Base-by-base conservation (phyloP, 129 eudicot species). In the Heracleum sosnowskyi region DNA sequence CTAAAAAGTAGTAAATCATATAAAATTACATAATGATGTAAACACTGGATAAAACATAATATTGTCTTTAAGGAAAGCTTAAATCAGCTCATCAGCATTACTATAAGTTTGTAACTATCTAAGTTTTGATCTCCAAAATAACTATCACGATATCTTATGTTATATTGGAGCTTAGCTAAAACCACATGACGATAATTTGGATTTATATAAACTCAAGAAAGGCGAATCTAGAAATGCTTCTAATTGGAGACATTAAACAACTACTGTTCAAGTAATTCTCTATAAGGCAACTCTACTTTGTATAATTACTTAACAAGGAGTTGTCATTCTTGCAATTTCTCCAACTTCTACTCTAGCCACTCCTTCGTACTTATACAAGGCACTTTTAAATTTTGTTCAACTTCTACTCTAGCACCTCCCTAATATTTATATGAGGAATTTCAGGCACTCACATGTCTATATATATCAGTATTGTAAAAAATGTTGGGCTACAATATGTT, bases 1-100 rank as follows among this genome's bases (percentile, higher is more conserved):
- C 99, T 95, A 73, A 83, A 75, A 69, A 75, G 73, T 22, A 26
- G 57, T 10, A 79, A 41, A 15, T 31, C 12, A 31, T 69, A 6
- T 4, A 20, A 36, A 34, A 69, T 26, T 31, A 79, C 12, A 22
- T 11, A 72, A 72, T 7, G 13, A 22, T 72, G 33, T 71, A n/a
- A 40, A 72, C 55, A 72, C 7, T 22, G 13, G 53, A 40, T 8
- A 41, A 5, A 3, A 13, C 35, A 72, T n/a, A 39, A 11, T 16
- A 10, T 40, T 41, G 36, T 18, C 18, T 18, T 35, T 24, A 39
- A 69, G 46, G 37, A 37, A 66, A 66, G 22, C 17, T 15, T 31
- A 1, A 12, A 29, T 10, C 9, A 60, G 26, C 24, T n/a, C 15
- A 20, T 22, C 62, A 6, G 28, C 26, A 6, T 51, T 1, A 51